These are phyloP conservation scores for Solanum sparsipilum DNA, from an alignment of 257 asterid genomes.

Conservation along the genomic window DNA sequence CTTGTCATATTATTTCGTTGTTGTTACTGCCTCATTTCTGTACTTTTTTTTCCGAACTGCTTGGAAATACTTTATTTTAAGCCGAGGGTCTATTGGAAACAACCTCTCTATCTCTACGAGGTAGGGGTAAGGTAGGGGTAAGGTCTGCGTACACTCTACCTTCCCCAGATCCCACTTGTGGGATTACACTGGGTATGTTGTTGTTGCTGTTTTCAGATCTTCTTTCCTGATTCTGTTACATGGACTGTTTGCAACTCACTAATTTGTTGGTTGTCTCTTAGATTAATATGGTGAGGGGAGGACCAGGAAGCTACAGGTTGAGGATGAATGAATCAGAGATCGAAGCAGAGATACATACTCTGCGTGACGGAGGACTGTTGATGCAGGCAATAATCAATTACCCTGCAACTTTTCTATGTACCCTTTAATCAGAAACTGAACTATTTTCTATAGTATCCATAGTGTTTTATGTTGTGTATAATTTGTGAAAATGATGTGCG, in stretches of 20 bases:
- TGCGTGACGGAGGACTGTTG: constrained; percentile 92
- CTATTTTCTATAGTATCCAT: background rate
- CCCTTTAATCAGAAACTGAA: background rate
- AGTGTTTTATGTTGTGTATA: background rate
- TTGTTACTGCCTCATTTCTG: background rate
- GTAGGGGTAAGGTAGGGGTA: background rate
- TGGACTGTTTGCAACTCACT: background rate
- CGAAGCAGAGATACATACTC: constrained; percentile 97
- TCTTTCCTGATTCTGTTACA: background rate
- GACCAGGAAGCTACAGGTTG: constrained; percentile 80
- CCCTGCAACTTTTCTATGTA: constrained; percentile 1
- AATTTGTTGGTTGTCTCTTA: constrained; percentile 7
- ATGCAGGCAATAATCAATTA: constrained; percentile 70
- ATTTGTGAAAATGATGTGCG: background rate
- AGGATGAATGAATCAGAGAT: constrained; percentile 75
- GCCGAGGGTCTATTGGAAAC: background rate
- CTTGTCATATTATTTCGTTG: background rate
- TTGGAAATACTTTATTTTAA: background rate
- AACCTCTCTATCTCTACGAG: background rate
- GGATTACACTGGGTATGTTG: background rate
- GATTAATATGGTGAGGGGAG: constrained; percentile 45
- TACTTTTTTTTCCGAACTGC: background rate
- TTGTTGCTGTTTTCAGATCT: background rate
- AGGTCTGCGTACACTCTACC: background rate
- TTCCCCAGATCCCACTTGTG: background rate